Conservation (phyloP, 371 early-diverging fungal genomes). For the Mucor sp. region DNA sequence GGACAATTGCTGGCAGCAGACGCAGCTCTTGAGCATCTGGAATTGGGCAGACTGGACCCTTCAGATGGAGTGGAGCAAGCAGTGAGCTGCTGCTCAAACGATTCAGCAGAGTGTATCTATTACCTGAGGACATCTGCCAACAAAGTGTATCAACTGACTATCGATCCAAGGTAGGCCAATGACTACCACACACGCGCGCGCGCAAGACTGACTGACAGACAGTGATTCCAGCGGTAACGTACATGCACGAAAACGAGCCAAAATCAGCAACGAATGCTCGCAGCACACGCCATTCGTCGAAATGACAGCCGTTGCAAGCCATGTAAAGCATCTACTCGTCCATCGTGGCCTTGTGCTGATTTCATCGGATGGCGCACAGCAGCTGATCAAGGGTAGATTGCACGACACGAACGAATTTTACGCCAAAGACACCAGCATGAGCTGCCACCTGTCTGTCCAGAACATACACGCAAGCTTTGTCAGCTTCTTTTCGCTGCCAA, state of each 20-base stretch:
- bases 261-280: background rate
- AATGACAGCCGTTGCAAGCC: background rate
- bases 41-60: background rate
- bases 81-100: background rate
- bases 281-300: background rate
- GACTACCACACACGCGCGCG: background rate
- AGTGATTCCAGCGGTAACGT: background rate
- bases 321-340: background rate
- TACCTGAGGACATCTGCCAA: background rate
- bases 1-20: background rate
- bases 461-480: background rate
- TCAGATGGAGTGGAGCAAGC: background rate
- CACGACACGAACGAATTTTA: background rate
- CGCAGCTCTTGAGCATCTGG: background rate
- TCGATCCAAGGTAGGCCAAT: background rate
- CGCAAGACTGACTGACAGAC: background rate
- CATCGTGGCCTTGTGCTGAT: background rate
- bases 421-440: background rate
- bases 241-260: background rate
- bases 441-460: background rate
- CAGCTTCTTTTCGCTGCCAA: constrained; percentile 6
- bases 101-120: background rate
- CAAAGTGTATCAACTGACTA: background rate
- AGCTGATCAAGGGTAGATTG: background rate
- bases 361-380: background rate